Conservation (phyloP, 202 grass and related monocot genomes). For the Hordeum pubiflorum region DNA sequence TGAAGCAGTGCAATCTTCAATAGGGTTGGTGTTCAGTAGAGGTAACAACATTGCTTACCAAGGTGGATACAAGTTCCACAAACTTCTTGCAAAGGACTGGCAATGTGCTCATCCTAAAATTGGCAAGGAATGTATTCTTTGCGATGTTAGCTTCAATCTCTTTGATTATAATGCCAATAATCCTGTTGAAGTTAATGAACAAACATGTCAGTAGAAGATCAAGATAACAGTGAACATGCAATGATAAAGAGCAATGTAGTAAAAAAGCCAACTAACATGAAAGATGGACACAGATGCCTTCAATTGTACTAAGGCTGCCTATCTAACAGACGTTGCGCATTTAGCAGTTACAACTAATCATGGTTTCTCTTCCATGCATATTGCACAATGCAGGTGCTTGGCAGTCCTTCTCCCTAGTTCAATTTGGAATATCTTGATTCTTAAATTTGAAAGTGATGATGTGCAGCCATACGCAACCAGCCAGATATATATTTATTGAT, state of each 20-base stretch:
- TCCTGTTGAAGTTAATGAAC: conserved; percentile 55
- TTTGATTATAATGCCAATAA: conserved; percentile 91
- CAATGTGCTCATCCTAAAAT: conserved; percentile 82
- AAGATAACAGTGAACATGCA: background rate
- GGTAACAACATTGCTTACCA: conserved; percentile 52
- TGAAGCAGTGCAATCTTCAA: conserved; percentile 11
- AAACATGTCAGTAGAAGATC: conserved; percentile 24
- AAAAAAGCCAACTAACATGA: conserved; percentile 1
- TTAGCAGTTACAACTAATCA: conserved; percentile 23
- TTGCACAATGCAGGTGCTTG: background rate
- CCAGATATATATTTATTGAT: background rate
- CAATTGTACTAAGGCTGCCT: conserved; percentile 2
- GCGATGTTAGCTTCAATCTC: conserved; percentile 82
- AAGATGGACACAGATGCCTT: conserved; percentile 14
- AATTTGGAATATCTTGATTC: conserved; percentile 16
- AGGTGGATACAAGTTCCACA: conserved; percentile 81
- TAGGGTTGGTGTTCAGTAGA: conserved; percentile 12
- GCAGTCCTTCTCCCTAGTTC: conserved; percentile 2
- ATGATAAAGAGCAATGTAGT: background rate
- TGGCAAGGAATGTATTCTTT: conserved; percentile 86
- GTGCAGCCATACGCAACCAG: background rate
- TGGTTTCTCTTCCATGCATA: conserved; percentile 9
- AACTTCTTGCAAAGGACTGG: conserved; percentile 85
- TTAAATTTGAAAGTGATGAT: background rate
- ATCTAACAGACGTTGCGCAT: background rate